phyloP scores from a whole-genome alignment of 768 basidiomycete genomes.

The Amyloporia xantha region DNA sequence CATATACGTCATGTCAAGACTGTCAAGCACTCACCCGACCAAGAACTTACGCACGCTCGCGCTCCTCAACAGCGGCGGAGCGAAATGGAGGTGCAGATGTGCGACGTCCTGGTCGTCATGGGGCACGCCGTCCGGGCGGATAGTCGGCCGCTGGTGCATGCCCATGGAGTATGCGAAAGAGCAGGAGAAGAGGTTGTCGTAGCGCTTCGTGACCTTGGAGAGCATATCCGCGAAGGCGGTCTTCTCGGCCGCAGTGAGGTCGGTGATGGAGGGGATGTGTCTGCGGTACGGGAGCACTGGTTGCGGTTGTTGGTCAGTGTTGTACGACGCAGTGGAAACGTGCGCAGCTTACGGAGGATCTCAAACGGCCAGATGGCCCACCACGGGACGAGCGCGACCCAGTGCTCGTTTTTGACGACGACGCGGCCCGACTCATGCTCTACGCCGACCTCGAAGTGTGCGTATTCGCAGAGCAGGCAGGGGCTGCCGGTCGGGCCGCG shows the following conservation, averaged over 20 bases:
- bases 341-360: slow-evolving; percentile 49
- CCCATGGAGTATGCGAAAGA: slow-evolving; percentile 96
- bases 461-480: slow-evolving; percentile 79
- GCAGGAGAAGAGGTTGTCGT: slow-evolving; percentile 77
- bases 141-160: slow-evolving; percentile 76
- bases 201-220: slow-evolving; percentile 54
- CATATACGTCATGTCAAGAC: background rate
- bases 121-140: slow-evolving; percentile 27
- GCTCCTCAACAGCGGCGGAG: slow-evolving; percentile 77
- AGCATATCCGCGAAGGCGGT: slow-evolving; percentile 61
- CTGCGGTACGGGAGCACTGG: slow-evolving; percentile 71
- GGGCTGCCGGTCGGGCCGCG: slow-evolving; percentile 49
- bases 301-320: background rate
- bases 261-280: slow-evolving; percentile 66
- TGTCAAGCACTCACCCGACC: slow-evolving; percentile 56
- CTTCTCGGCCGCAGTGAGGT: slow-evolving; percentile 57
- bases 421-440: slow-evolving; percentile 47
- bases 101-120: slow-evolving; percentile 47
- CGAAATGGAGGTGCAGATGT: slow-evolving; percentile 84
- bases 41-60: slow-evolving; percentile 83
- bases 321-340: background rate
- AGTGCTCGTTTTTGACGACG: slow-evolving; percentile 66
- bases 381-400: slow-evolving; percentile 86
- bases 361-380: slow-evolving; percentile 97
- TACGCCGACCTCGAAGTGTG: slow-evolving; percentile 49